Base-by-base conservation (phyloP, 176 grass and related monocot genomes). In the Eleusine indica region DNA sequence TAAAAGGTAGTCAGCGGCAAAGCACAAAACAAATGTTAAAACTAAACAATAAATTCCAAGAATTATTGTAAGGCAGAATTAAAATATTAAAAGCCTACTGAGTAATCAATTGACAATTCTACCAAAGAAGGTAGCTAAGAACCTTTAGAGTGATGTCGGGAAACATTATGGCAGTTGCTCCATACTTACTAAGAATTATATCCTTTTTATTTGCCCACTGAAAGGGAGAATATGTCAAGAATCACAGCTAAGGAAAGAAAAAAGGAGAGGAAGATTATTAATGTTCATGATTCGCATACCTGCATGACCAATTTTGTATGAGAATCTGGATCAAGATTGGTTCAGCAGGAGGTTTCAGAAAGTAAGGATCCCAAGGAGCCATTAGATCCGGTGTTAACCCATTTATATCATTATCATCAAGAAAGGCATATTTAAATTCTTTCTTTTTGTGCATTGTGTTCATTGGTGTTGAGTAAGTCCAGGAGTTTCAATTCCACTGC, bases 311-410 rank as follows among this genome's bases (percentile, higher is more conserved):
- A 67, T 6, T 39, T 18, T 17, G 5, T 17, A 37, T 25, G 25
- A 25, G 65, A 17, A 37, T 37, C 4, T 16, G 6, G 6, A 30
- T 67, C 65, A 39, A 67, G 65, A 67, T 67, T 4, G 1, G 22
- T 64, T 64, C 2, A 64, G n/a, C 9, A 14, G 61, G 61, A 64
- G 61, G 61, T 64, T 64, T 8, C 2, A 64, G 61, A 64, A 64
- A 64, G 61, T 64, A 64, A 64, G 61, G 61, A 64, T 64, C 61
- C 61, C 61, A 64, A 29, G 65, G 63, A 66, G 63, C 63, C 63
- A 66, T 66, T 4, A 66, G 29, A 66, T 66, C 63, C 3, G 63
- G 29, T 3, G 63, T 66, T 15, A 66, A 66, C 0, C 63, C 63
- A 13, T 51, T 51, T 51, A 51, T 51, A 66, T 15, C 63, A 66